A percentile compares a stretch with the other conserved stretches of the same genome.
These are phyloP conservation scores for Penicillium sp. DNA, from an alignment of 2,329 filamentous ascomycete species.

Conservation along the genomic window DNA sequence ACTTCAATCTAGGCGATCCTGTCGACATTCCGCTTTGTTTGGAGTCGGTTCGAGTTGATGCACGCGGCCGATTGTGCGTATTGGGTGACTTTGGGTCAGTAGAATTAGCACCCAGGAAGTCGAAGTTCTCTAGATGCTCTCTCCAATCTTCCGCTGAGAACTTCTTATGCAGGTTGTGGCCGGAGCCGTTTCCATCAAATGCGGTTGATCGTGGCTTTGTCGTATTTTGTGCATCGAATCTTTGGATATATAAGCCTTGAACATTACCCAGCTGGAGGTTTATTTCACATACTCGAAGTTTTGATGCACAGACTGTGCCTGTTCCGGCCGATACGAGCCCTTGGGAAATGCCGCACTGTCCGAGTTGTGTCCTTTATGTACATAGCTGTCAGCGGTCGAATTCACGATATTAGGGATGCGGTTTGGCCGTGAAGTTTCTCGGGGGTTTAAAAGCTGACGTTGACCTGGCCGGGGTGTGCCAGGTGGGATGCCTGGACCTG, in stretches of 20 bases:
- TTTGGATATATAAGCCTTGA: background rate
- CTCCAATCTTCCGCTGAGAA: slow-evolving; percentile 46
- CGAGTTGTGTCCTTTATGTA: slow-evolving; percentile 32
- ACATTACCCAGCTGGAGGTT: background rate
- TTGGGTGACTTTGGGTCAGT: slow-evolving; percentile 22
- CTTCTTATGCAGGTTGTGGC: slow-evolving; percentile 31
- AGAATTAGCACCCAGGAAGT: slow-evolving; percentile 36
- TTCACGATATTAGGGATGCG: slow-evolving; percentile 19
- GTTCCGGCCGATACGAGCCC: slow-evolving; percentile 11
- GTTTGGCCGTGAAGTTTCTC: slow-evolving; percentile 13
- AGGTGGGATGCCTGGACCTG: slow-evolving; percentile 1
- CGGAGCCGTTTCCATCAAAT: slow-evolving; percentile 36
- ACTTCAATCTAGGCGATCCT: slow-evolving; percentile 20
- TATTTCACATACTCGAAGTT: slow-evolving; percentile 14
- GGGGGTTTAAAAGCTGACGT: too few relatives aligned
- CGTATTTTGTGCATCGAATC: slow-evolving; percentile 4
- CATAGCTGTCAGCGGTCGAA: slow-evolving; percentile 26
- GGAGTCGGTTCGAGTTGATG: slow-evolving; percentile 21
- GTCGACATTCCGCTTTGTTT: slow-evolving; percentile 18
- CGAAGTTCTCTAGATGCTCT: slow-evolving; percentile 33
- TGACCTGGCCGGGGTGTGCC: slow-evolving; percentile 1
- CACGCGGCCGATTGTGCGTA: slow-evolving; percentile 20
- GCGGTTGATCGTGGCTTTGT: slow-evolving; percentile 13
- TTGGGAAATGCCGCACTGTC: slow-evolving; percentile 29
- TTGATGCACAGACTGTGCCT: slow-evolving; percentile 6